phyloP scores from a whole-genome alignment of 345 rosid species.

The Salix exigua region DNA sequence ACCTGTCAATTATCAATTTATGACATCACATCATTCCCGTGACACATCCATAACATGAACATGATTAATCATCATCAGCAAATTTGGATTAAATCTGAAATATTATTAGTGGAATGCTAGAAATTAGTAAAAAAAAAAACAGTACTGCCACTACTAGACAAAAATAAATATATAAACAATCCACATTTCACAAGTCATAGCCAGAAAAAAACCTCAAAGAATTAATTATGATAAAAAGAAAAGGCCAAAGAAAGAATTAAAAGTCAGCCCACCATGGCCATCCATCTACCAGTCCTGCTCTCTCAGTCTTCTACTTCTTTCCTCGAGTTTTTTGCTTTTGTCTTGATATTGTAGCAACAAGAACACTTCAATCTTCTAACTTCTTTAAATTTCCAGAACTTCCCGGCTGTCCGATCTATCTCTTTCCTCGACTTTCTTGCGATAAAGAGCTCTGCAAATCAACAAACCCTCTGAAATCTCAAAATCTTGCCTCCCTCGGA shows the following conservation, averaged over 20 bases:
- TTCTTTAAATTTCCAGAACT: slow-evolving; percentile 18
- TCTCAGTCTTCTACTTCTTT: not conserved
- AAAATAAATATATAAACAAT: not conserved
- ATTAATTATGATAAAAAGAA: no score
- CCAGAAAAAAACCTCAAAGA: not conserved
- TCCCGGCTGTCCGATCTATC: not conserved
- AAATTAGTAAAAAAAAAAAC: no score
- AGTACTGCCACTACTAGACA: not conserved
- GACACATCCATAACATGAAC: not conserved
- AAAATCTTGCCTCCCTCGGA: not conserved
- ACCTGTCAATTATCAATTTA: not conserved
- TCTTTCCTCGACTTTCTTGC: not conserved
- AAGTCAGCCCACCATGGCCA: not conserved
- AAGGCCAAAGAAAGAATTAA: not conserved
- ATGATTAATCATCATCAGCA: not conserved
- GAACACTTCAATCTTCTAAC: not conserved
- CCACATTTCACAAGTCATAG: not conserved
- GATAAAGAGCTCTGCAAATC: not conserved
- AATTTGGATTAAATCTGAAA: not conserved
- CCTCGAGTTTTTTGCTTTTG: not conserved
- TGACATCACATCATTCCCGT: not conserved
- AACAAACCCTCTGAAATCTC: not conserved
- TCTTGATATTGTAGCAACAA: not conserved
- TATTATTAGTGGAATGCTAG: no score
- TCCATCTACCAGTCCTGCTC: not conserved